Percentiles rank a stretch among this genome's conserved stretches.
These are phyloP conservation scores for Glaciozyma martinii DNA, from an alignment of 768 basidiomycete species.

Conservation along the genomic window DNA sequence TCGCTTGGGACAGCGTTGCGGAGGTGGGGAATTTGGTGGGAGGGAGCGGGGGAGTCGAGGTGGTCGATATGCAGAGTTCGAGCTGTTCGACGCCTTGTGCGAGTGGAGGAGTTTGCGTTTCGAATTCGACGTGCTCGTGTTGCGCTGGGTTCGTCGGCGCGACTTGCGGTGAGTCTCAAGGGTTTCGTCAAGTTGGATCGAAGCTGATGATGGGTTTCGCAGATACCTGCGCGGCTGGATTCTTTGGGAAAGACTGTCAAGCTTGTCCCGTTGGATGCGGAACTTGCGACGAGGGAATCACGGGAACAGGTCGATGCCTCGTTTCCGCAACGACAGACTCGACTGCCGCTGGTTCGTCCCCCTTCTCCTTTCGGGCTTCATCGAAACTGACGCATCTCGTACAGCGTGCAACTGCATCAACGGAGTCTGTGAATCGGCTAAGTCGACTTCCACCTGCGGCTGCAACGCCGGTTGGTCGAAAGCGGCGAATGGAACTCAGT, in stretches of 20 bases:
- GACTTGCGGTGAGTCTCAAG: conserved; percentile 48
- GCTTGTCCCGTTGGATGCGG: conserved; percentile 61
- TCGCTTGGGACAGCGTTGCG: conserved; percentile 71
- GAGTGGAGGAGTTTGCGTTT: conserved; percentile 60
- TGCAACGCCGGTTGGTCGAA: conserved; percentile 72
- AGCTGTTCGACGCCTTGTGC: conserved; percentile 69
- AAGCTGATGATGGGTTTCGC: not conserved
- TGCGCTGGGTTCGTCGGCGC: conserved; percentile 64
- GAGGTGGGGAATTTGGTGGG: conserved; percentile 62
- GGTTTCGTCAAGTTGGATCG: not conserved
- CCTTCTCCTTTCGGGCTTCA: not conserved
- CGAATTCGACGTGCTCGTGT: conserved; percentile 63
- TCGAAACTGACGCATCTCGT: conserved; percentile 38
- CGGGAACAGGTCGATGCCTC: conserved; percentile 67
- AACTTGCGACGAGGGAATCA: conserved; percentile 67
- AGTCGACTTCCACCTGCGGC: conserved; percentile 55
- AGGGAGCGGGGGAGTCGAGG: conserved; percentile 46
- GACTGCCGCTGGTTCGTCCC: conserved; percentile 20
- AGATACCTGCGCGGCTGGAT: conserved; percentile 62
- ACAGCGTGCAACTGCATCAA: conserved; percentile 67
- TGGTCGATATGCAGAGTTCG: conserved; percentile 64
- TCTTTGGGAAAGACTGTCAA: conserved; percentile 65
- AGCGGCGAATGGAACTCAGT: conserved; percentile 55
- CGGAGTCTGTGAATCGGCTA: conserved; percentile 53
- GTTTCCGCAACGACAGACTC: conserved; percentile 44